Base-by-base conservation (phyloP, 1,284 basidiomycete species). In the Gastroboletus turbinatus region DNA sequence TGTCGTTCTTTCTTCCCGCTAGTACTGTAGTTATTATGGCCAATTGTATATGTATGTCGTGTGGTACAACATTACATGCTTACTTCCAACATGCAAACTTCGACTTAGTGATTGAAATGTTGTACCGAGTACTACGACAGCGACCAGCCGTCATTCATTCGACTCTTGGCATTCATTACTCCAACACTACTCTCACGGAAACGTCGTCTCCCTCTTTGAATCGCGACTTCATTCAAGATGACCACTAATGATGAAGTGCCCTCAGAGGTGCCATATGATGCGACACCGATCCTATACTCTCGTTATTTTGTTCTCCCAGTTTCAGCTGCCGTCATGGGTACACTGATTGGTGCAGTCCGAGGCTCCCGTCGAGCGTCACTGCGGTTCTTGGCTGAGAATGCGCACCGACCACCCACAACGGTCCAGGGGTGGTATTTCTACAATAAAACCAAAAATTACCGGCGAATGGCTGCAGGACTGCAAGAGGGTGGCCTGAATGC, bases 391-490 rank as follows among this genome's bases (percentile, higher is more conserved):
- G 83, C 83, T 23, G 83, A 85, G 66, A 85, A 85, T 64, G 83
- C 85, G 36, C 92, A 94, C 72, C 79, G 90, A 52, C 78, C 88
- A 51, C 92, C 92, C 30, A 86, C 75, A 65, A 94, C 92, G 30
- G 80, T 92, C 55, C 82, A 86, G 61, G 92, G 92, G 62, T 94
- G 92, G 92, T 94, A 94, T 70, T 88, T 92, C 65, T 94, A 94
- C 82, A 89, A 92, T 71, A 94, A 94, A 78, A 93, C 91, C 40
- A 94, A 94, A 74, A 94, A 94, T 75, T 94, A 94, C 77, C 79
- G 82, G 64, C 83, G 92, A 63, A 79, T 92, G 68, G 80, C 85
- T 60, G 87, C 81, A 1, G 91, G 82, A n/a, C 67, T 93, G 67
- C 82, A 82, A 64, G 84, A 82, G 25, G 92, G 82, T 2, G 84